Evolutionary conservation across 2,329 filamentous ascomycete species (phyloP).

Genomic region (Ascochyta viciae-villosae): DNA sequence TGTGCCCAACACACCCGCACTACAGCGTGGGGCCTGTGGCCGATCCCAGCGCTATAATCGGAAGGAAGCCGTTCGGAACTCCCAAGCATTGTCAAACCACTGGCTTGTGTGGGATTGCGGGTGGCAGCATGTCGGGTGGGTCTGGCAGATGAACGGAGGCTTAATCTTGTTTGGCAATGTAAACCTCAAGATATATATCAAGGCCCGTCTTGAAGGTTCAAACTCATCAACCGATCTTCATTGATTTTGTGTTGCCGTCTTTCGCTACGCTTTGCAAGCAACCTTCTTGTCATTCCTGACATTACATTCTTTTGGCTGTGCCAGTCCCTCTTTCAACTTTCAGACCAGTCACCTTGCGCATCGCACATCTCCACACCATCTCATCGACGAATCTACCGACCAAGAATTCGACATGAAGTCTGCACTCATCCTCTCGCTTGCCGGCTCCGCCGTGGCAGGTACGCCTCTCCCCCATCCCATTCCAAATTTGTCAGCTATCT

Average conservation of each 20-base stretch:
- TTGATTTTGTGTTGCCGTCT: constrained; percentile 16
- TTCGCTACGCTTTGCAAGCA: constrained; percentile 20
- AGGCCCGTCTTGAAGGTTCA: neutral
- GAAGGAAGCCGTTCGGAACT: constrained; percentile 8
- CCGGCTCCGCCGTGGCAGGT: constrained; percentile 32
- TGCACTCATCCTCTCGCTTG: constrained; percentile 30
- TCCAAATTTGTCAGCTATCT: neutral
- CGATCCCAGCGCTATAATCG: constrained; percentile 14
- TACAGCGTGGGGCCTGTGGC: constrained; percentile 5
- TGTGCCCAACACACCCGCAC: constrained; percentile 10
- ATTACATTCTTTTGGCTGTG: constrained; percentile 26
- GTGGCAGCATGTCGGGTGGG: constrained; percentile 5
- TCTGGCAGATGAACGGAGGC: constrained; percentile 20
- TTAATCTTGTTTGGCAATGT: constrained; percentile 16
- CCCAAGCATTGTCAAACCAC: constrained; percentile 19
- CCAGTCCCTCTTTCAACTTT: constrained; percentile 16
- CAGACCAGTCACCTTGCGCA: constrained; percentile 4
- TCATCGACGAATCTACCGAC: neutral
- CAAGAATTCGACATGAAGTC: constrained; percentile 30
- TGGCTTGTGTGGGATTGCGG: constrained; percentile 12
- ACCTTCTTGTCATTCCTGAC: constrained; percentile 16
- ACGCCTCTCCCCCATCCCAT: neutral
- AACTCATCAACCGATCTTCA: constrained; percentile 20
- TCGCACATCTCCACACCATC: neutral
- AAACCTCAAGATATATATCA: constrained; percentile 20